Percentiles rank a stretch among this genome's conserved stretches.
These are phyloP conservation scores for Stylosanthes scabra DNA, from an alignment of 331 rosid species.

Conservation along the genomic window DNA sequence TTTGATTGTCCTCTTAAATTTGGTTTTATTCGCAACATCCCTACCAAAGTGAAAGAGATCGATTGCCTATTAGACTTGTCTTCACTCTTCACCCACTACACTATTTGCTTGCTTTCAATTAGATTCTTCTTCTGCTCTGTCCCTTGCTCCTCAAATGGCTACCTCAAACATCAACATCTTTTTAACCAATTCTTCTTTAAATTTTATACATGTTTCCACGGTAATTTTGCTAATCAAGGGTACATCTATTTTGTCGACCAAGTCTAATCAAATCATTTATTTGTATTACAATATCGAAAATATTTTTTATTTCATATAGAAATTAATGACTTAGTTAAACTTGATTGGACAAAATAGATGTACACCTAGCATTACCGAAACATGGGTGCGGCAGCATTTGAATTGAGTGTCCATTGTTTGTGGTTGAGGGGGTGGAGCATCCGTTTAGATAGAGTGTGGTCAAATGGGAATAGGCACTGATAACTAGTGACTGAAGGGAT, in stretches of 20 bases:
- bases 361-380: no score
- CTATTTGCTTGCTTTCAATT: constrained; percentile 34
- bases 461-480: constrained; percentile 33
- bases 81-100: constrained; percentile 18
- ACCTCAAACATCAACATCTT: neutral
- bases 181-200: no score
- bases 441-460: constrained; percentile 9
- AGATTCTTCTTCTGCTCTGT: constrained; percentile 34
- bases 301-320: no score
- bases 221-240: no score
- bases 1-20: constrained; percentile 2
- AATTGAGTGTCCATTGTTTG: constrained; percentile 21
- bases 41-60: constrained; percentile 37
- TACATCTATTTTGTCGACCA: no score
- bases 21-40: neutral
- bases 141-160: neutral
- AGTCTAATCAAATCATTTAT: no score
- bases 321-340: no score
- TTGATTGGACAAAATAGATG: no score
- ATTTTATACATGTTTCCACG: no score
- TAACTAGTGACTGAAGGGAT: constrained; percentile 41
- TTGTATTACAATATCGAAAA: no score
- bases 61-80: constrained; percentile 7
- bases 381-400: neutral
- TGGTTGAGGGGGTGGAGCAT: constrained; percentile 15